Evolutionary conservation across 495 filamentous ascomycete species (phyloP).

Genomic region (Lichina pygmaea): DNA sequence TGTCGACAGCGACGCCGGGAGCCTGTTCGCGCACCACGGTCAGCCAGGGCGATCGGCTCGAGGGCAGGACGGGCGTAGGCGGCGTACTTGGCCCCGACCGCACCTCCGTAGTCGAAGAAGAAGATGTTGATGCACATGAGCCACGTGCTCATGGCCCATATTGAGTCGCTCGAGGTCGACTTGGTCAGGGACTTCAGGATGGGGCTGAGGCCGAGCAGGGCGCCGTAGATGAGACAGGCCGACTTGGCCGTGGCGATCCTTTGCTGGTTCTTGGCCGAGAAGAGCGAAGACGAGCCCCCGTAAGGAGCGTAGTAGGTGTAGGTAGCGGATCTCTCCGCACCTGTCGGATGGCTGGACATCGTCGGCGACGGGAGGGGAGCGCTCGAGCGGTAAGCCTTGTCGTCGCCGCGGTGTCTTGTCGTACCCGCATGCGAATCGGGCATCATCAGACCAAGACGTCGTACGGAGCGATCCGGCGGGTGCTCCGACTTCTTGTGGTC

Average conservation of each 20-base stretch:
- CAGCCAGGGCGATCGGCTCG: neutral
- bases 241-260: conserved; percentile 61
- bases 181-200: conserved; percentile 85
- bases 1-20: conserved; percentile 71
- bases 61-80: neutral
- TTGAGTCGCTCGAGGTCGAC: conserved; percentile 71
- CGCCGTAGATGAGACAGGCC: conserved; percentile 75
- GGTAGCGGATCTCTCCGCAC: neutral
- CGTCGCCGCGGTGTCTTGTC: neutral
- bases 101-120: conserved; percentile 83
- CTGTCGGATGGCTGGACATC: neutral
- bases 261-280: conserved; percentile 35
- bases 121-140: conserved; percentile 86
- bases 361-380: neutral
- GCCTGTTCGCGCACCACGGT: conserved; percentile 12
- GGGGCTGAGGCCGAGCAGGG: conserved; percentile 68
- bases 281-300: conserved; percentile 7
- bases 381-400: conserved; percentile 2
- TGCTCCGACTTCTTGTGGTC: conserved; percentile 6
- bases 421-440: conserved; percentile 7
- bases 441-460: conserved; percentile 21
- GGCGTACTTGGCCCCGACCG: conserved; percentile 25
- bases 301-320: conserved; percentile 8
- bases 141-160: conserved; percentile 91
- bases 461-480: conserved; percentile 11